Conservation (phyloP, 306 rosid genomes). For the Chamaecrista fasciculata region DNA sequence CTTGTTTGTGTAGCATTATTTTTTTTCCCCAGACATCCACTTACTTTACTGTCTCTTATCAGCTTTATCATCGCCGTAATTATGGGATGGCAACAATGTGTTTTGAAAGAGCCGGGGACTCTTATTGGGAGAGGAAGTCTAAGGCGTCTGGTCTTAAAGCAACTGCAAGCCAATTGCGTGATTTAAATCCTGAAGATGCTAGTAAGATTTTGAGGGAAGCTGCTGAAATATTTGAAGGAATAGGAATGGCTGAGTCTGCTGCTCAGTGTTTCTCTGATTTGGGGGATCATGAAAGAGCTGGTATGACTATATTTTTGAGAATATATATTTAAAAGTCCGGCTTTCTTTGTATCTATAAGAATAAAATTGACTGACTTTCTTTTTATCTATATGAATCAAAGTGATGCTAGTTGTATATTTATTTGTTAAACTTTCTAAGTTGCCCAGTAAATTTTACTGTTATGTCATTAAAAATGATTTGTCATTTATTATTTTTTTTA, state of each 20-base stretch:
- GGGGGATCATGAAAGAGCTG: conserved; percentile 56
- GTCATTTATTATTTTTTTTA: too few species aligned
- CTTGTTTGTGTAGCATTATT: background rate
- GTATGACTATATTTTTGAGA: conserved; percentile 25
- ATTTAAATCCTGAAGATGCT: conserved; percentile 35
- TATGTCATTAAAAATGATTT: background rate
- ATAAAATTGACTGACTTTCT: too few species aligned
- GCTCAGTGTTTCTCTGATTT: conserved; percentile 49
- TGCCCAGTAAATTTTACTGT: background rate
- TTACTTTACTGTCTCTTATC: background rate
- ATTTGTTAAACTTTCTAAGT: background rate
- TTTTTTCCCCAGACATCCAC: background rate
- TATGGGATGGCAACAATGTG: conserved; percentile 55
- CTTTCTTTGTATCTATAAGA: background rate
- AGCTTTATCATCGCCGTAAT: conserved; percentile 46
- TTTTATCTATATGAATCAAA: too few species aligned
- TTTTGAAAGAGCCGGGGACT: conserved; percentile 55
- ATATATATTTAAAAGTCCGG: background rate
- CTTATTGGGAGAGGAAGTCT: conserved; percentile 50
- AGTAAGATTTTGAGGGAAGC: conserved; percentile 47
- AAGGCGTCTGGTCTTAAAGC: conserved; percentile 49
- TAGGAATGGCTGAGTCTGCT: conserved; percentile 49
- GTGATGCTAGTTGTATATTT: too few species aligned
- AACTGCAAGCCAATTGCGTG: conserved; percentile 32
- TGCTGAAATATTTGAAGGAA: conserved; percentile 47